A percentile compares a stretch with the other conserved stretches of the same genome.
Evolutionary conservation across 805 yeast species (phyloP).

Genomic region (Ogataea pini): DNA sequence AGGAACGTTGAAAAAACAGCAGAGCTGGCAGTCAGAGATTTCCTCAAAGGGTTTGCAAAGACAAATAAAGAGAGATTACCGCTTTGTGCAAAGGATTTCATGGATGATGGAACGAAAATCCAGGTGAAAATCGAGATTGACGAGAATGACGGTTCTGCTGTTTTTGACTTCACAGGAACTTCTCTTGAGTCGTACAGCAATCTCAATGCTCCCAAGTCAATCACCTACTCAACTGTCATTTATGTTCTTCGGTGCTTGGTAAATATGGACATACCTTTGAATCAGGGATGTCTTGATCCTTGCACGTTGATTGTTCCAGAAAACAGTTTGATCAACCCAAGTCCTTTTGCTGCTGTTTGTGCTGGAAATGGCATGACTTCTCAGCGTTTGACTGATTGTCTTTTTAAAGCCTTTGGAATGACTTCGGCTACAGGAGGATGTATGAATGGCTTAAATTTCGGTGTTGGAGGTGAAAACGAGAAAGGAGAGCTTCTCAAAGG

Average conservation of each 20-base stretch:
- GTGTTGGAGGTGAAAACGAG: constrained; percentile 43
- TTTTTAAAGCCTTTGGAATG: constrained; percentile 75
- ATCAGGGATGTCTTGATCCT: constrained; percentile 50
- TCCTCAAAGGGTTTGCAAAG: constrained; percentile 39
- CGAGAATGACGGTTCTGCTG: constrained; percentile 42
- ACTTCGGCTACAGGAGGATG: constrained; percentile 92
- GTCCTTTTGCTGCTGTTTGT: constrained; percentile 46
- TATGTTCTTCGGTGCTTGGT: constrained; percentile 52
- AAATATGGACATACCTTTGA: constrained; percentile 54
- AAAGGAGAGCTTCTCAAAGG: constrained; percentile 49
- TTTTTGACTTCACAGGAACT: constrained; percentile 54
- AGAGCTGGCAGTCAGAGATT: constrained; percentile 45
- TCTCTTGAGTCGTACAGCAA: constrained; percentile 54
- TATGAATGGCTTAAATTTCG: constrained; percentile 85
- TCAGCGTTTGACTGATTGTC: constrained; percentile 82
- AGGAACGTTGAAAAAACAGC: constrained; percentile 47
- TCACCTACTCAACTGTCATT: constrained; percentile 53
- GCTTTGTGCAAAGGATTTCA: constrained; percentile 46
- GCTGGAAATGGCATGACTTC: constrained; percentile 72
- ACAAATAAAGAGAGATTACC: constrained; percentile 39
- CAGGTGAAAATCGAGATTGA: constrained; percentile 43
- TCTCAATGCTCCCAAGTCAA: constrained; percentile 56
- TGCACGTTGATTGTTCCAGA: constrained; percentile 34
- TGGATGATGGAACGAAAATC: constrained; percentile 59
- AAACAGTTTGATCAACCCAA: constrained; percentile 38